Base-by-base conservation (phyloP, 176 grass and related monocot genomes). In the Cocos nucifera region DNA sequence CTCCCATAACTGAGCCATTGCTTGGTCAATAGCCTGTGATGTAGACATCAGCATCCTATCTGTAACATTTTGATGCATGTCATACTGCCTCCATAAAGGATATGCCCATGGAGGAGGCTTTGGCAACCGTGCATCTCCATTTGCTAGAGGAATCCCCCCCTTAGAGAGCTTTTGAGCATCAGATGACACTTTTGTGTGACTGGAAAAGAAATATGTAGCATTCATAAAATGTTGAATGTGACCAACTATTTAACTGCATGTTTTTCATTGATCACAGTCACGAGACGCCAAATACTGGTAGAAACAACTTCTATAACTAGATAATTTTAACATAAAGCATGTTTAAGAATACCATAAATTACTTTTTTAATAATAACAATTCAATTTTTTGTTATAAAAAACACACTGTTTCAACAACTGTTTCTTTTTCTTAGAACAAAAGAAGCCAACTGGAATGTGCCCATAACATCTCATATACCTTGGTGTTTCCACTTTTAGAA, bases 41-140 rank as follows among this genome's bases (percentile, higher is more conserved):
- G 88, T 92, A 66, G 84, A 92, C 26, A 83, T 92, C 27, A 92
- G 69, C 75, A 86, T 92, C 63, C 85, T 82, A 58, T 92, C 85
- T 53, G 88, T 75, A 80, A 92, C 93, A 82, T 98, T 92, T 61
- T 69, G 78, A 69, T 82, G 74, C 29, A 69, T 66, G 49, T 98
- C 88, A 51, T 88, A 77, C 35, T 73, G 58, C 72, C 81, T 80
- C 93, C 88, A 98, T 63, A 98, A 70, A 73, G 93, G 93, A 75
- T 98, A 92, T 67, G 93, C 93, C 93, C 93, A 98, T 19, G 93
- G 93, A 73, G 93, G 93, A 51, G 93, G 93, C 78, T 89, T 98
- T 67, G 84, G 93, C 58, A 98, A 78, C 64, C 92, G 93, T 50
- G 66, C 93, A 52, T 98, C 78, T 76, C 93, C 93, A 76, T 98